A percentile compares a stretch with the other conserved stretches of the same genome.
Evolutionary conservation across 257 asterid species (phyloP).

Genomic region (Haberlea rhodopensis): DNA sequence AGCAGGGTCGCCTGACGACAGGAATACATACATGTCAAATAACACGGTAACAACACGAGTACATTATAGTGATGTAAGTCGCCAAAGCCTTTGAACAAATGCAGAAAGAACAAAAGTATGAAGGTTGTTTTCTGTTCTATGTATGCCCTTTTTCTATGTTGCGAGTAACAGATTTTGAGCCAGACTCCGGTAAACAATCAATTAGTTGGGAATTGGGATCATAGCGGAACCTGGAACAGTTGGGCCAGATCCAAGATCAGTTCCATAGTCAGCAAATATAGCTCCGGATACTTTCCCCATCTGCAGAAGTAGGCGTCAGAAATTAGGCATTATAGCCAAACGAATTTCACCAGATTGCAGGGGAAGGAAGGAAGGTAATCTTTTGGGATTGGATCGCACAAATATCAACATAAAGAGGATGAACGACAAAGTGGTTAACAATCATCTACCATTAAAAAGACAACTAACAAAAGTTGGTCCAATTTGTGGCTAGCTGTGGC

Average conservation of each 20-base stretch:
- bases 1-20: constrained; percentile 78
- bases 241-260: constrained; percentile 91
- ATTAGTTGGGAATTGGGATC: background rate
- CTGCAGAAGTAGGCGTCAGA: constrained; percentile 39
- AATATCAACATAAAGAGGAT: background rate
- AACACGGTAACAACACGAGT: background rate
- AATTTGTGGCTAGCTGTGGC: background rate
- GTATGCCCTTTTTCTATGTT: background rate
- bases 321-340: constrained; percentile 20
- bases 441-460: background rate
- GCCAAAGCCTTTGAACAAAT: background rate
- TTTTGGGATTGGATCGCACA: background rate
- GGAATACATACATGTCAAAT: background rate
- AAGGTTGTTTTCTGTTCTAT: constrained; percentile 8
- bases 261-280: constrained; percentile 89
- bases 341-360: constrained; percentile 3
- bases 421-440: background rate
- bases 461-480: background rate
- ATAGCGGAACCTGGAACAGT: constrained; percentile 64
- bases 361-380: background rate
- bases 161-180: background rate
- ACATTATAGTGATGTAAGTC: background rate
- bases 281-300: constrained; percentile 84
- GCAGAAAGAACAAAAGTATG: background rate
- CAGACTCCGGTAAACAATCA: background rate